Evolutionary conservation across 1,284 basidiomycete genomes (phyloP).

Genomic region (Cutaneotrichosporon arboriforme): DNA sequence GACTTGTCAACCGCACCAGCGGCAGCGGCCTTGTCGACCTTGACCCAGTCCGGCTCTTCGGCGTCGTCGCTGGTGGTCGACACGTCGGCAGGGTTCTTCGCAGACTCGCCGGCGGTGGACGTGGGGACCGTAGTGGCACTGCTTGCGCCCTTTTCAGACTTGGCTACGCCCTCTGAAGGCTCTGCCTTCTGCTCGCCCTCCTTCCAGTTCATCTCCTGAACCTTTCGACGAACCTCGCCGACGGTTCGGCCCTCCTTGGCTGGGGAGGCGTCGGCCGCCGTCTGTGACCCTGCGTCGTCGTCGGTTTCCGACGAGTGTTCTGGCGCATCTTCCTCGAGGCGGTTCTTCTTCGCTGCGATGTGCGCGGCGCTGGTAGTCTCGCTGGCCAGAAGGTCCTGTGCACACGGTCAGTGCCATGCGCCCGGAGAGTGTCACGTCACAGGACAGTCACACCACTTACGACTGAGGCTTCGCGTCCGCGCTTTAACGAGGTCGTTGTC

Average conservation of each 20-base stretch:
- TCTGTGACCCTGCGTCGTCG: conserved; percentile 1
- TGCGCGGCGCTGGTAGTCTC: conserved; percentile 14
- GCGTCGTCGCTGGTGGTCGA: conserved; percentile 4
- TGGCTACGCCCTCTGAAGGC: background rate
- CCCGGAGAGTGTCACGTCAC: background rate
- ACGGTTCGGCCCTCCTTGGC: conserved; percentile 25
- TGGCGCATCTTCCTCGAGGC: conserved; percentile 21
- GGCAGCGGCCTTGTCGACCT: conserved; percentile 20
- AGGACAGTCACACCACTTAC: conserved; percentile 23
- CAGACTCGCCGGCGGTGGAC: background rate
- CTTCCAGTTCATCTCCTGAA: conserved; percentile 41
- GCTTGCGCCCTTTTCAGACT: background rate
- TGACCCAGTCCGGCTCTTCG: conserved; percentile 14
- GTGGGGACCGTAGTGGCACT: background rate
- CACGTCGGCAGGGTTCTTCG: conserved; percentile 2
- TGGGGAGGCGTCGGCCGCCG: background rate
- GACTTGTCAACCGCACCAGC: conserved; percentile 4
- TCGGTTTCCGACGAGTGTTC: conserved; percentile 4
- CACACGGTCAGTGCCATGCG: background rate
- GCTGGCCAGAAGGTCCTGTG: conserved; percentile 22
- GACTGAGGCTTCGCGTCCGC: conserved; percentile 42
- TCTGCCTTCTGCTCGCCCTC: conserved; percentile 19
- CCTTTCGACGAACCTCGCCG: conserved; percentile 43
- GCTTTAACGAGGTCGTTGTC: conserved; percentile 30
- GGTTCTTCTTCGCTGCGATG: conserved; percentile 44